phyloP scores from a whole-genome alignment of 1,284 basidiomycete species.

The Vanrija sp. region DNA sequence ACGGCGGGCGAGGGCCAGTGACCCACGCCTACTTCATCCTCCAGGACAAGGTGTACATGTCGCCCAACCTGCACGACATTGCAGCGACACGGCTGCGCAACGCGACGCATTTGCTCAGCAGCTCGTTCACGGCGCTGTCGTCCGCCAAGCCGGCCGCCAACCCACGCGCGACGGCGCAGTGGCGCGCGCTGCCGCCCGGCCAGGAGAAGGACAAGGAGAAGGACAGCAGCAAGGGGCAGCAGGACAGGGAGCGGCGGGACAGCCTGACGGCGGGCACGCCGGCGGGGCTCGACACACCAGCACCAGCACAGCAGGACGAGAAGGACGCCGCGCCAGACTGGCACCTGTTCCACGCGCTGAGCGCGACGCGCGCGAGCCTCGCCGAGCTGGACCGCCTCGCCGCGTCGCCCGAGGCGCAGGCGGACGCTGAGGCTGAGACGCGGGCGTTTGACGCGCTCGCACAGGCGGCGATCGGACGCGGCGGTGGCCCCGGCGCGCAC shows the following conservation, averaged over 20 bases:
- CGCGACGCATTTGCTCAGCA: constrained; percentile 30
- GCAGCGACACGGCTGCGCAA: constrained; percentile 30
- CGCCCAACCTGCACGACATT: constrained; percentile 37
- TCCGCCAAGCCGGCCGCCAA: constrained; percentile 36
- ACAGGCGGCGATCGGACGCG: neutral
- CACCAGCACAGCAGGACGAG: neutral
- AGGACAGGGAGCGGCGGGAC: neutral
- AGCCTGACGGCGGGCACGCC: neutral
- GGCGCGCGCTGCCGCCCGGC: constrained; percentile 28
- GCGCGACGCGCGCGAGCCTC: constrained; percentile 27
- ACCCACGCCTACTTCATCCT: constrained; percentile 40
- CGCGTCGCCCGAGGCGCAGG: constrained; percentile 1
- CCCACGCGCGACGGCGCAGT: constrained; percentile 33
- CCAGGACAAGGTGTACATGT: constrained; percentile 40
- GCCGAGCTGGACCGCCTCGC: constrained; percentile 23
- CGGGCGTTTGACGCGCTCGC: constrained; percentile 11
- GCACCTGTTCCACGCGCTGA: constrained; percentile 37
- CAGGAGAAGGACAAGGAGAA: neutral
- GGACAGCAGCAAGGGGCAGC: neutral
- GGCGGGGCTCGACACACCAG: neutral
- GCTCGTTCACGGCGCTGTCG: constrained; percentile 32
- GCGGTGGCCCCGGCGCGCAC: neutral
- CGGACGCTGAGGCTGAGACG: constrained; percentile 15
- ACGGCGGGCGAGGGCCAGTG: constrained; percentile 27
- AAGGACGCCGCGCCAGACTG: constrained; percentile 25